Conservation (phyloP, 1,284 basidiomycete species). For the Rhodotorula sp. region DNA sequence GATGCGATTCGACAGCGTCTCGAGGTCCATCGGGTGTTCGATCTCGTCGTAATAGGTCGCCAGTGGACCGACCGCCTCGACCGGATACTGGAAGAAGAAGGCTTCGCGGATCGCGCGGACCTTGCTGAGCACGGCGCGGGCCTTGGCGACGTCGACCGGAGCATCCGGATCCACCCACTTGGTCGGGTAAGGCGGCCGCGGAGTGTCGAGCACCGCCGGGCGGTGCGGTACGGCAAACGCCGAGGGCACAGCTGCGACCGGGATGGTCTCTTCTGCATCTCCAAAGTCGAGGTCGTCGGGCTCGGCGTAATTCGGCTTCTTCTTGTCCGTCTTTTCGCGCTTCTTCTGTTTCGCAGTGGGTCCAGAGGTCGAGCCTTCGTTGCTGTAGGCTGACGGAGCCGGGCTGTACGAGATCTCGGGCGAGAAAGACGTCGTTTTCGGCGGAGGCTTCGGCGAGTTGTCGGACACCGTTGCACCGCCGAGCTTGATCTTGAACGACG, state of each 20-base stretch:
- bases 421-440: constrained; percentile 14
- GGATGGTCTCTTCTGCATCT: constrained; percentile 5
- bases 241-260: constrained; percentile 1
- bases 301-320: constrained; percentile 35
- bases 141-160: constrained; percentile 57
- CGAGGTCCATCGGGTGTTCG: constrained; percentile 88
- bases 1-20: constrained; percentile 74
- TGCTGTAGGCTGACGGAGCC: constrained; percentile 1
- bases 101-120: constrained; percentile 69
- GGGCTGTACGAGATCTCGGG: constrained; percentile 18
- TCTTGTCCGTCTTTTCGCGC: constrained; percentile 21
- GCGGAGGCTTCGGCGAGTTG: constrained; percentile 3
- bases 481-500: constrained; percentile 38
- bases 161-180: constrained; percentile 31
- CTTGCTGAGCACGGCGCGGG: constrained; percentile 66
- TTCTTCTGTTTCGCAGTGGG: constrained; percentile 19
- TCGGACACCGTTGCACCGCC: constrained; percentile 14
- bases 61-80: constrained; percentile 65
- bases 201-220: constrained; percentile 56
- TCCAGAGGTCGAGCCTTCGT: constrained; percentile 8
- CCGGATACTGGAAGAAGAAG: constrained; percentile 75
- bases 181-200: constrained; percentile 25
- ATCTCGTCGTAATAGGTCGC: constrained; percentile 96
- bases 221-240: constrained; percentile 54
- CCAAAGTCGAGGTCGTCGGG: constrained; percentile 30